Conservation (phyloP, 2,329 filamentous ascomycete genomes). For the Xylariaceae sp. region DNA sequence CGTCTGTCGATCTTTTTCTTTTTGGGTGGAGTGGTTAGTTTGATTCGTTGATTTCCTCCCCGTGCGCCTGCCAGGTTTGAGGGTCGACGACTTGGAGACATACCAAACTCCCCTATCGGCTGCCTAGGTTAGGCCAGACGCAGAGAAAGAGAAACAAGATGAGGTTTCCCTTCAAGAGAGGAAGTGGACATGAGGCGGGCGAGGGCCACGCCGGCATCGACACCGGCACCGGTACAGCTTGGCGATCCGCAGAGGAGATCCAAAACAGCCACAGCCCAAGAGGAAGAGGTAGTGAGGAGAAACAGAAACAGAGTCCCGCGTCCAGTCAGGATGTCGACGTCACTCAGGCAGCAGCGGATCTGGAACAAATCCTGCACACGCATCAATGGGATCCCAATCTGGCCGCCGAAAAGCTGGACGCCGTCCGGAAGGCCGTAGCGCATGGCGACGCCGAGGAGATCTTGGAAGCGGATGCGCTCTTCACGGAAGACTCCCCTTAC, state of each 20-base stretch:
- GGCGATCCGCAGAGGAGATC: background rate
- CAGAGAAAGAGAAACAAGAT: background rate
- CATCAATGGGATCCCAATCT: constrained; percentile 34
- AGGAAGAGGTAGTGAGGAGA: constrained; percentile 16
- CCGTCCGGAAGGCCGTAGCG: constrained; percentile 27
- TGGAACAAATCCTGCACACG: constrained; percentile 28
- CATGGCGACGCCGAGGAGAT: constrained; percentile 30
- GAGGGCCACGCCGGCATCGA: too few species aligned
- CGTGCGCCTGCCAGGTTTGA: too few species aligned
- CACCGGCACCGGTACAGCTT: too few species aligned
- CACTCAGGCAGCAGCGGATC: constrained; percentile 22
- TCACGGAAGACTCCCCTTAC: constrained; percentile 35
- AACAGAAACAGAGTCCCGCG: too few species aligned
- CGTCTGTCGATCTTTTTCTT: too few species aligned
- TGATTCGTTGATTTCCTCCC: too few species aligned
- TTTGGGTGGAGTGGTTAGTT: too few species aligned
- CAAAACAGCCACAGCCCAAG: background rate
- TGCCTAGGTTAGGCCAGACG: too few species aligned
- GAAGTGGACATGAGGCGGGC: background rate
- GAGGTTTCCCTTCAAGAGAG: background rate
- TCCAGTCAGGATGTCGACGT: constrained; percentile 18
- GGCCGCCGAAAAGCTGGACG: constrained; percentile 30
- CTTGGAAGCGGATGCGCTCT: constrained; percentile 28
- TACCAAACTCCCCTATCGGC: too few species aligned
- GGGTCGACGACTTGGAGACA: too few species aligned